Evolutionary conservation across 192 early-diverging fungal species (phyloP).

Genomic region (Backusella luteola): DNA sequence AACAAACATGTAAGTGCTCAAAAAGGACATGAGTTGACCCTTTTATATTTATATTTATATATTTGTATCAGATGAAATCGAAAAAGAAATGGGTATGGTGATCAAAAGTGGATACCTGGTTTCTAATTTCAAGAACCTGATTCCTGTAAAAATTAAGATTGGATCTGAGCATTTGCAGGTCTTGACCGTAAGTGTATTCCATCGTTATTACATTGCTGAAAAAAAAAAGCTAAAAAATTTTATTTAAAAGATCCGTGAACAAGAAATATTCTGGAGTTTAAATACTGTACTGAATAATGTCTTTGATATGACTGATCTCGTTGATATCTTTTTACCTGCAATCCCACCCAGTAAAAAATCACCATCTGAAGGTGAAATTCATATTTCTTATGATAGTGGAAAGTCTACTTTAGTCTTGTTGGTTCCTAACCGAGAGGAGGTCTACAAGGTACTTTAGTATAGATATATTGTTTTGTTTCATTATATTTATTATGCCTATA

Average conservation of each 20-base stretch:
- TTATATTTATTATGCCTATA: neutral
- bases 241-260: slow-evolving; percentile 40
- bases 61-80: slow-evolving; percentile 49
- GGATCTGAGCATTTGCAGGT: slow-evolving; percentile 79
- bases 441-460: slow-evolving; percentile 6
- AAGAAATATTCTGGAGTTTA: slow-evolving; percentile 73
- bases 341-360: slow-evolving; percentile 4
- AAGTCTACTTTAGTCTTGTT: neutral
- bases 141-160: slow-evolving; percentile 79
- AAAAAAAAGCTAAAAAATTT: neutral
- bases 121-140: slow-evolving; percentile 51
- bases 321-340: slow-evolving; percentile 11
- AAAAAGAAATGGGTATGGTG: slow-evolving; percentile 59
- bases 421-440: slow-evolving; percentile 10
- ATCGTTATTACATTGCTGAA: neutral
- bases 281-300: slow-evolving; percentile 79
- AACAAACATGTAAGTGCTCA: slow-evolving; percentile 47
- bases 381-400: slow-evolving; percentile 11
- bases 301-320: slow-evolving; percentile 38
- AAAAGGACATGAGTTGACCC: neutral
- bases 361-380: slow-evolving; percentile 9
- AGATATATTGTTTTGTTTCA: neutral
- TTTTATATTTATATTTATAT: neutral
- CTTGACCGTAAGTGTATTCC: slow-evolving; percentile 39
- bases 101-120: slow-evolving; percentile 62